phyloP scores from a whole-genome alignment of 768 basidiomycete species.

The Coprinopsis strossmayeri region DNA sequence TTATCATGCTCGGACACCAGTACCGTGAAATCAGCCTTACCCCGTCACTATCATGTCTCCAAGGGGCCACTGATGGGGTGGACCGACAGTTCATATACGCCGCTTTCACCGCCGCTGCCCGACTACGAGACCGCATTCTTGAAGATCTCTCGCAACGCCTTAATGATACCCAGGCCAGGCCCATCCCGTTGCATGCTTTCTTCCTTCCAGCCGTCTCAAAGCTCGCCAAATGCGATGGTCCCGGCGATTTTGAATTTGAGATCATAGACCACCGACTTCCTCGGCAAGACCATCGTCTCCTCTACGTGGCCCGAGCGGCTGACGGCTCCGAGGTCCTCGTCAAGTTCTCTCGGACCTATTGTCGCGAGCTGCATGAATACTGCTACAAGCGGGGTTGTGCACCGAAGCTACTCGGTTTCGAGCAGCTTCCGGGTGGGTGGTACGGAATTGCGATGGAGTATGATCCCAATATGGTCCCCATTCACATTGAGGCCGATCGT shows the following conservation, averaged over 20 bases:
- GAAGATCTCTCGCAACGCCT: conserved; percentile 1
- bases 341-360: conserved; percentile 7
- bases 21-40: conserved; percentile 17
- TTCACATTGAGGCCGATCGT: neutral
- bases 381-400: conserved; percentile 1
- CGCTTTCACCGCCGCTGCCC: conserved; percentile 16
- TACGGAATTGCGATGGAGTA: neutral
- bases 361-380: conserved; percentile 9
- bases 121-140: conserved; percentile 14
- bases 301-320: too few species aligned
- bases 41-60: conserved; percentile 15
- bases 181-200: conserved; percentile 10
- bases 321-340: conserved; percentile 6
- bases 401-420: conserved; percentile 2
- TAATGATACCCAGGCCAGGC: conserved; percentile 7
- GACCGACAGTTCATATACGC: neutral
- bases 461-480: neutral
- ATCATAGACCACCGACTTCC: neutral
- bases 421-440: neutral
- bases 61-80: conserved; percentile 9
- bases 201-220: conserved; percentile 10
- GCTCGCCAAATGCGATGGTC: conserved; percentile 9
- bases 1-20: conserved; percentile 13
- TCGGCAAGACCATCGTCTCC: neutral
- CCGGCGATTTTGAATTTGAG: conserved; percentile 6